Evolutionary conservation across 176 grass and related monocot species (phyloP).

Genomic region (Phoenix dactylifera): DNA sequence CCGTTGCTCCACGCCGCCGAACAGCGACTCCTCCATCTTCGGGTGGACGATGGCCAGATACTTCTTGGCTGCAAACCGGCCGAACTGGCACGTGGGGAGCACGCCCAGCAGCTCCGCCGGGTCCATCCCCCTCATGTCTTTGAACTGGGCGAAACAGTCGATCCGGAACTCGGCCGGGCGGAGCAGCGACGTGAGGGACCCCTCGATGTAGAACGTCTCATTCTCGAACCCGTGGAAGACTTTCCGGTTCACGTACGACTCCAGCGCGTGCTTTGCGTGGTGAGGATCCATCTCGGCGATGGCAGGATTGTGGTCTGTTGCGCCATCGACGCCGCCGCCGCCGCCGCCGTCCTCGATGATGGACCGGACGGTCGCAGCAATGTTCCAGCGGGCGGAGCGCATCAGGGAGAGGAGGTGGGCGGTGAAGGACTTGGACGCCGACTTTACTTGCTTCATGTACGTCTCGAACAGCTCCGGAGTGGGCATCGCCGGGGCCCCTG

Average conservation of each 20-base stretch:
- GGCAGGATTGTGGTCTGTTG: not conserved
- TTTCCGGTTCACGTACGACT: constrained; percentile 57
- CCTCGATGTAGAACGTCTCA: constrained; percentile 95
- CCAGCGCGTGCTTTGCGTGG: constrained; percentile 69
- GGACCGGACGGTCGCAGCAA: constrained; percentile 50
- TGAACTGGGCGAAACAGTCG: constrained; percentile 62
- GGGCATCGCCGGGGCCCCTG: constrained; percentile 18
- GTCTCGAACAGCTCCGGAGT: constrained; percentile 60
- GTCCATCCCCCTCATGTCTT: constrained; percentile 95
- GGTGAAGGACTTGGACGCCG: constrained; percentile 61
- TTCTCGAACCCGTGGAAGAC: constrained; percentile 90
- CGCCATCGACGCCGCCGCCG: not conserved
- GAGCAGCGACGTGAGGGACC: constrained; percentile 84
- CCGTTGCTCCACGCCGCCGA: constrained; percentile 49
- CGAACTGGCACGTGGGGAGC: constrained; percentile 77
- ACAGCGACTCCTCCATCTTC: constrained; percentile 56
- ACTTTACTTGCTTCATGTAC: constrained; percentile 53
- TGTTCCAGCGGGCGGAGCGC: constrained; percentile 50
- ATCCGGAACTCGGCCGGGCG: constrained; percentile 67
- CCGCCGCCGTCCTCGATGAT: constrained; percentile 31
- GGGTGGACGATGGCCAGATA: constrained; percentile 40
- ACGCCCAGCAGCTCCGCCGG: constrained; percentile 78
- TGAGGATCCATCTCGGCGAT: constrained; percentile 28
- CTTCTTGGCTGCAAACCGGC: constrained; percentile 62
- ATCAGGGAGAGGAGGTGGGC: constrained; percentile 57